Evolutionary conservation across 1,284 basidiomycete species (phyloP).

Genomic region (Polyporus tsugae): DNA sequence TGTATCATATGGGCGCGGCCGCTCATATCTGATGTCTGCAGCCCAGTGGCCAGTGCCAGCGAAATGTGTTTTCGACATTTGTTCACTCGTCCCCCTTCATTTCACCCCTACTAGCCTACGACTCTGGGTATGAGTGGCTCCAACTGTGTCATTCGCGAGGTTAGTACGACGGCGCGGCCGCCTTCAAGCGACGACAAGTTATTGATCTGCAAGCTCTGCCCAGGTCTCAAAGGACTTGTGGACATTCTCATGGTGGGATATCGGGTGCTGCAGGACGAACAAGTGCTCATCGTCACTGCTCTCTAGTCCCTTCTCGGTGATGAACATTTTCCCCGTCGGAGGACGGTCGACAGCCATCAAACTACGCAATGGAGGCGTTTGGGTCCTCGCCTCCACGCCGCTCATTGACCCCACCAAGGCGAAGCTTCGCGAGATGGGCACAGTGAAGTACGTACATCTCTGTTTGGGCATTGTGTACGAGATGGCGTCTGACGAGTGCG

Average conservation of each 20-base stretch:
- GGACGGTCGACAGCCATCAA: constrained; percentile 87
- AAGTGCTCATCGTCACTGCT: neutral
- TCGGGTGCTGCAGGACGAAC: neutral
- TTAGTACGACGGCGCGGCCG: neutral
- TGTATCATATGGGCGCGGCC: neutral
- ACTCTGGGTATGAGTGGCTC: neutral
- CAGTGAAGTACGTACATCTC: neutral
- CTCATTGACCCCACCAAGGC: constrained; percentile 76
- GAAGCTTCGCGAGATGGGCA: constrained; percentile 76
- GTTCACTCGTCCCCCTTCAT: neutral
- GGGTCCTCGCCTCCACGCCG: constrained; percentile 88
- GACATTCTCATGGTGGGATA: constrained; percentile 73
- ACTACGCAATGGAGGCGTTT: constrained; percentile 76
- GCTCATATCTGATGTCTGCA: neutral
- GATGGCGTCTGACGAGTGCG: neutral
- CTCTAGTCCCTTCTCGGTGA: constrained; percentile 72
- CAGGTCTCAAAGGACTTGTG: constrained; percentile 70
- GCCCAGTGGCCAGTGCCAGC: neutral
- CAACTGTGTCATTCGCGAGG: constrained; percentile 2
- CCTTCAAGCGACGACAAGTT: neutral
- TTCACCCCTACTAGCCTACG: neutral
- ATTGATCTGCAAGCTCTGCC: neutral
- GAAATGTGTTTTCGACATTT: neutral
- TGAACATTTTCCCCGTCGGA: constrained; percentile 75
- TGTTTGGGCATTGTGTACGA: neutral